These are phyloP conservation scores for Fusarium proliferatum DNA, from an alignment of 2,329 filamentous ascomycete genomes.

Conservation along the genomic window DNA sequence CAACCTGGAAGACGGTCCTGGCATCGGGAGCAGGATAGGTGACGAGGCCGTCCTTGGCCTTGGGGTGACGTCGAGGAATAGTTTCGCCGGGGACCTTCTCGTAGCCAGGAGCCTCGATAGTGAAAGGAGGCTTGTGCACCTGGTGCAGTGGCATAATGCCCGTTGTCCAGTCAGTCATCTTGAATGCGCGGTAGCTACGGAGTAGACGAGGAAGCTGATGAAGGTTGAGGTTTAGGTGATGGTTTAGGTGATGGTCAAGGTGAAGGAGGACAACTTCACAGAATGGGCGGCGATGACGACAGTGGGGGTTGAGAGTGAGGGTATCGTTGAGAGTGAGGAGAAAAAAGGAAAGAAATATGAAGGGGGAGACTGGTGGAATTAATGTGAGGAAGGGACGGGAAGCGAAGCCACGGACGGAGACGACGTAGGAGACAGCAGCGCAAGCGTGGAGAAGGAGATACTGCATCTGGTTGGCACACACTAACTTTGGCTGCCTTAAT, in stretches of 20 bases:
- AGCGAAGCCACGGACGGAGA: slow-evolving; percentile 27
- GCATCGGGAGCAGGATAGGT: slow-evolving; percentile 75
- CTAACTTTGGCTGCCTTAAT: not conserved
- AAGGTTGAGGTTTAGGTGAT: slow-evolving; percentile 4
- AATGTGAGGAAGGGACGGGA: slow-evolving; percentile 31
- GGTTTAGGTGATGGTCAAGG: slow-evolving; percentile 4
- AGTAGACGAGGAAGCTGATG: slow-evolving; percentile 9
- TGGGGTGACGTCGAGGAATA: slow-evolving; percentile 79
- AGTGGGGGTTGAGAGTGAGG: slow-evolving; percentile 23
- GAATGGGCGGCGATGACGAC: slow-evolving; percentile 22
- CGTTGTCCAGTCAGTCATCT: slow-evolving; percentile 51
- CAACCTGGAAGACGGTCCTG: slow-evolving; percentile 81
- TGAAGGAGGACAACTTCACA: slow-evolving; percentile 16
- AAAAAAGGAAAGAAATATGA: slow-evolving; percentile 22
- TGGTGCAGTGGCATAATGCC: slow-evolving; percentile 65
- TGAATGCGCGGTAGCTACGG: slow-evolving; percentile 28
- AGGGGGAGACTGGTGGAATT: slow-evolving; percentile 28
- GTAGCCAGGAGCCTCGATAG: slow-evolving; percentile 76
- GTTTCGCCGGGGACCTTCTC: slow-evolving; percentile 83
- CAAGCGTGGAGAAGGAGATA: slow-evolving; percentile 34
- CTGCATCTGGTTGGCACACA: slow-evolving; percentile 19
- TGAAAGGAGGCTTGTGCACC: slow-evolving; percentile 78
- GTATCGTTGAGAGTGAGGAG: slow-evolving; percentile 33
- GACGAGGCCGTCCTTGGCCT: slow-evolving; percentile 76
- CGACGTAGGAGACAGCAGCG: slow-evolving; percentile 29